Evolutionary conservation across 257 asterid species (phyloP), one percentile per base, ranked within the genome.

Genomic region (Catharanthus roseus): DNA sequence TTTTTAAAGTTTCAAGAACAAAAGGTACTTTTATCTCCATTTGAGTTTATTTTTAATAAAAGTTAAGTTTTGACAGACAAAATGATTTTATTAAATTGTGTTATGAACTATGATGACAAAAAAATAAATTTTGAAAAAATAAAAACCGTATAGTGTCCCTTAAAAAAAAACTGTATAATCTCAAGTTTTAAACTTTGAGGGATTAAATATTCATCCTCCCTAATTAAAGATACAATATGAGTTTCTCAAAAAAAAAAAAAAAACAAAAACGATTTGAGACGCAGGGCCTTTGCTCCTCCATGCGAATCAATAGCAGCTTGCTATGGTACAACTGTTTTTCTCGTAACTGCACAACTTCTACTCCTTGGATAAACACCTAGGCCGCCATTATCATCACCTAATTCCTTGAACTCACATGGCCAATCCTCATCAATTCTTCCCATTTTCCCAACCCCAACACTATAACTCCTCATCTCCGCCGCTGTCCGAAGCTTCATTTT

Each of bases 341-440:
- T 66, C 0, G 66, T 15, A 24, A 78, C 36, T 10, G 64, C 77
- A 65, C 56, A 65, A 21, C 73, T 77, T 29, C 29, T 50, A 24
- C 75, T 56, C 36, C 82, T 77, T 13, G 77, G 75, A 56, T 45
- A 77, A n/a, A 28, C 39, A 19, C 49, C 47, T 50, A 69, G 70
- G 36, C n/a, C n/a, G n/a, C n/a, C n/a, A 38, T 58, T 53, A 34
- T 39, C 77, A 68, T 84, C 88, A 1, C 45, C 53, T 4, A 42
- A 74, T 75, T 87, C 87, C 42, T 58, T 70, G 62, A 87, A 87
- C 56, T 80, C 84, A 69, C 90, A 87, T 0, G 87, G 66, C 74
- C 67, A 51, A 8, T 82, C 82, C 67, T 87, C 93, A 70, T 87
- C 93, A 24, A 87, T 85, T 31, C 88, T 84, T 51, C 92, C 92